Evolutionary conservation across 495 filamentous ascomycete genomes (phyloP), one percentile per base, ranked within the genome.

Genomic region (Lophiotrema nucula): DNA sequence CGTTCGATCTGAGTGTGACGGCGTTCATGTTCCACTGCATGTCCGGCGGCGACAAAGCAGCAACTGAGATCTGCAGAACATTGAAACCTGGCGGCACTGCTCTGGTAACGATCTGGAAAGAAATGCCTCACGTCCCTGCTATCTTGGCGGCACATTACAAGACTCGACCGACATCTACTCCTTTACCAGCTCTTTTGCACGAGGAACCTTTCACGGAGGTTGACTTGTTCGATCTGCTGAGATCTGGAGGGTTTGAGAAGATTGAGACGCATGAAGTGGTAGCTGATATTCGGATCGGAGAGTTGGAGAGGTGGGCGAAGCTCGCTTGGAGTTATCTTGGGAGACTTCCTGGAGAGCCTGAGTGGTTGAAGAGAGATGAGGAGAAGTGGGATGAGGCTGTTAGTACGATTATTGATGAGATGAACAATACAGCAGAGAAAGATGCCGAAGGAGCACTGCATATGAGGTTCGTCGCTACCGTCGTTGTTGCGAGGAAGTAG

Each of bases 51-150:
- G 47, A 42, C 18, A 25, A 11, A 2, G 51, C 56, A 10, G 63
- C 63, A 0, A 33, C 38, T 16, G 50, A 68, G 2, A 47, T 70
- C 11, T 60, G 58, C 23, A 59, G 66, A 11, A 70, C 66, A n/a
- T 22, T 68, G 1, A 56, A 65, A 31, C 62, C 57, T 12, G 63
- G 59, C 19, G 66, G 62, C 4, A 58, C 33, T 3, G 66, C 62
- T 10, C 45, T 61, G 10, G 60, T 47, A 3, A 27, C 51, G 3
- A 53, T 64, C 3, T 70, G 56, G 63, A 55, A 21, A 2, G 18
- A 35, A 28, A 60, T 61, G 46, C 68, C 68, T 3, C 58, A 60
- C 15, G 50, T 48, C 44, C 41, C 44, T 16, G 47, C 56, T 1
- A 41, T 62, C 0, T 41, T 57, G n/a, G 21, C 62, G 22, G 47